Conservation (phyloP, 441 rosid genomes). For the Erodium chrysanthum region DNA sequence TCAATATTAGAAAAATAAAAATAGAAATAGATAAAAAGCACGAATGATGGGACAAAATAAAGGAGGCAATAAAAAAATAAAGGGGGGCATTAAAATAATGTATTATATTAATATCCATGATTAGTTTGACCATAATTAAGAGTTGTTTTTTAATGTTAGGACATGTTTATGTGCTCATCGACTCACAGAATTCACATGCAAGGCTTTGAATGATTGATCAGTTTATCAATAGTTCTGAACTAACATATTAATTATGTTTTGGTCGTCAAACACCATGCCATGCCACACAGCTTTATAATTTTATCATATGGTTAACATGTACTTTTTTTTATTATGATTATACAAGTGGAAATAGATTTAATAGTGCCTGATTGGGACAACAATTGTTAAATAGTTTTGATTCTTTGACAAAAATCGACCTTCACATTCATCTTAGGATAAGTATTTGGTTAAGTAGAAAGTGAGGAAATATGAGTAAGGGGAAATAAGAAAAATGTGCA, state of each 20-base stretch:
- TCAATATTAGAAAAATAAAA: slow-evolving; percentile 9
- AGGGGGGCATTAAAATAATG: slow-evolving; percentile 20
- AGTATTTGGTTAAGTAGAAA: too few species aligned
- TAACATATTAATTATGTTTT: not conserved
- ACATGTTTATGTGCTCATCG: not conserved
- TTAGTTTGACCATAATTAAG: slow-evolving; percentile 28
- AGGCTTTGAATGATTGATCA: slow-evolving; percentile 1
- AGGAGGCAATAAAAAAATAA: slow-evolving; percentile 2
- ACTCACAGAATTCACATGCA: slow-evolving; percentile 7
- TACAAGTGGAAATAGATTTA: too few species aligned
- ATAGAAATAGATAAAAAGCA: not conserved
- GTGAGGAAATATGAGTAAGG: too few species aligned
- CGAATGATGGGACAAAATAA: slow-evolving; percentile 10
- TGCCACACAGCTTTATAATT: not conserved
- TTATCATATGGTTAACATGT: not conserved
- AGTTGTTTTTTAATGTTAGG: not conserved
- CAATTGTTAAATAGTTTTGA: too few species aligned
- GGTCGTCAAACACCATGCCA: not conserved
- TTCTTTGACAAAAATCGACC: too few species aligned
- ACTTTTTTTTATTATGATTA: too few species aligned
- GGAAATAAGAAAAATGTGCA: too few species aligned
- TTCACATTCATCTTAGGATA: too few species aligned
- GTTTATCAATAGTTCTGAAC: not conserved
- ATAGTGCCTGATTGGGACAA: too few species aligned
- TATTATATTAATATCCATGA: slow-evolving; percentile 24